These are phyloP conservation scores for Mollisia scopiformis DNA, from an alignment of 2,329 filamentous ascomycete species.

Conservation along the genomic window DNA sequence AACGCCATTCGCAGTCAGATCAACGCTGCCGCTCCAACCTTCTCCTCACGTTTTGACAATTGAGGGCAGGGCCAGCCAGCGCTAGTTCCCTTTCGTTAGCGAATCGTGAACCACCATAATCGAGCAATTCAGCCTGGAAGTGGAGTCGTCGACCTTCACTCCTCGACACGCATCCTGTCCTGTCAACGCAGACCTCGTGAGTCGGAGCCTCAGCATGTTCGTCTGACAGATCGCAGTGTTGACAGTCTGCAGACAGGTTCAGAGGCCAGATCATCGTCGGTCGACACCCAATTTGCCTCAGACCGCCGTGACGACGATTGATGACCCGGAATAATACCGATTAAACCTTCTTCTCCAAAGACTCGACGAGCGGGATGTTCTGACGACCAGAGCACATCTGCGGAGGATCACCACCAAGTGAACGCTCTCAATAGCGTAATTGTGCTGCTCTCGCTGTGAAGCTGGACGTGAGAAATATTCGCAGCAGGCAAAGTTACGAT, in stretches of 20 bases:
- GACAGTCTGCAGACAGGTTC: not conserved
- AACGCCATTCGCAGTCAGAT: not conserved
- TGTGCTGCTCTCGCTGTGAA: not conserved
- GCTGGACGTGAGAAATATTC: not conserved
- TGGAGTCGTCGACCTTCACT: not conserved
- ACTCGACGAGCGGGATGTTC: constrained; percentile 7
- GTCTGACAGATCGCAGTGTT: constrained; percentile 6
- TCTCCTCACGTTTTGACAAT: not conserved
- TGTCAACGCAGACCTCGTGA: constrained; percentile 4
- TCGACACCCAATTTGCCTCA: not conserved
- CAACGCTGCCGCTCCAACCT: not conserved
- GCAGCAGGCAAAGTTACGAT: not conserved
- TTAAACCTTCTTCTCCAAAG: not conserved
- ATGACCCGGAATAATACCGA: not conserved
- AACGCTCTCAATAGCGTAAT: constrained; percentile 7
- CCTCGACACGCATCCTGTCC: not conserved
- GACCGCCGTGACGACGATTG: constrained; percentile 17
- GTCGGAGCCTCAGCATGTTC: constrained; percentile 14
- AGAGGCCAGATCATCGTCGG: constrained; percentile 11
- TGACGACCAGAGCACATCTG: constrained; percentile 2
- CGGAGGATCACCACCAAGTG: constrained; percentile 9
- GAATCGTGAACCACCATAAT: not conserved
- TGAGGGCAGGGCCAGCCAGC: too few species aligned
- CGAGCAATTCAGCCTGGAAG: constrained; percentile 5
- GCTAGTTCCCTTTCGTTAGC: not conserved